phyloP scores from a whole-genome alignment of 106 monocot species.

The Cymbidium sinense region DNA sequence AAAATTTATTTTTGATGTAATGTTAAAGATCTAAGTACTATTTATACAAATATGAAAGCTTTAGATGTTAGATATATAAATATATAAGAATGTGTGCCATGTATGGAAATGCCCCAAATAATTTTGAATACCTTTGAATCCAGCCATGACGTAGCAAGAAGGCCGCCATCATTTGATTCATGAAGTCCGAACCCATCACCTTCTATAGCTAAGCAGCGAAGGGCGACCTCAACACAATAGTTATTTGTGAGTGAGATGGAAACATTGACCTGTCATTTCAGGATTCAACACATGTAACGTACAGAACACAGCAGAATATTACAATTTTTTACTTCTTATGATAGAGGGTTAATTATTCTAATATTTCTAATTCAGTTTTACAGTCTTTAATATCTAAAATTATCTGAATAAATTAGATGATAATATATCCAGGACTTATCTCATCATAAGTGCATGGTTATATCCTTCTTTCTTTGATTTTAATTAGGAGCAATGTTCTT shows the following conservation, averaged over 20 bases:
- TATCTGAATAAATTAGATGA: too few species aligned
- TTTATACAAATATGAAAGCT: too few species aligned
- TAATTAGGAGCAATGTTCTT: too few species aligned
- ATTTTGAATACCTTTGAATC: conserved; percentile 77
- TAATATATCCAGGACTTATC: too few species aligned
- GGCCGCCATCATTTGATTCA: conserved; percentile 88
- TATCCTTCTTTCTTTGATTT: too few species aligned
- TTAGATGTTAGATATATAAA: too few species aligned
- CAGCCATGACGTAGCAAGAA: conserved; percentile 85
- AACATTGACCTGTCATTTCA: conserved; percentile 62
- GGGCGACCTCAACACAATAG: conserved; percentile 67
- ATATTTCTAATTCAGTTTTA: too few species aligned
- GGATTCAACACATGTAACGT: background rate
- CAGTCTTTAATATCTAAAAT: too few species aligned
- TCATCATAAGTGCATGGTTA: too few species aligned
- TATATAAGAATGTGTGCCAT: background rate
- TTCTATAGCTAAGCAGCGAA: conserved; percentile 65
- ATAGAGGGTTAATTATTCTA: too few species aligned
- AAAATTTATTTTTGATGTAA: too few species aligned
- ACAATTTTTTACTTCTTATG: background rate
- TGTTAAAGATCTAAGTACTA: too few species aligned
- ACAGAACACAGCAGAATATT: background rate
- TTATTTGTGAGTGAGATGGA: conserved; percentile 52
- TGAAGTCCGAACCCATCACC: conserved; percentile 88
- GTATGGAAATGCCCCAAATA: background rate